A percentile compares a stretch with the other conserved stretches of the same genome.
These are phyloP conservation scores for Verticillium isaacii DNA, from an alignment of 2,329 filamentous ascomycete species.

Conservation along the genomic window DNA sequence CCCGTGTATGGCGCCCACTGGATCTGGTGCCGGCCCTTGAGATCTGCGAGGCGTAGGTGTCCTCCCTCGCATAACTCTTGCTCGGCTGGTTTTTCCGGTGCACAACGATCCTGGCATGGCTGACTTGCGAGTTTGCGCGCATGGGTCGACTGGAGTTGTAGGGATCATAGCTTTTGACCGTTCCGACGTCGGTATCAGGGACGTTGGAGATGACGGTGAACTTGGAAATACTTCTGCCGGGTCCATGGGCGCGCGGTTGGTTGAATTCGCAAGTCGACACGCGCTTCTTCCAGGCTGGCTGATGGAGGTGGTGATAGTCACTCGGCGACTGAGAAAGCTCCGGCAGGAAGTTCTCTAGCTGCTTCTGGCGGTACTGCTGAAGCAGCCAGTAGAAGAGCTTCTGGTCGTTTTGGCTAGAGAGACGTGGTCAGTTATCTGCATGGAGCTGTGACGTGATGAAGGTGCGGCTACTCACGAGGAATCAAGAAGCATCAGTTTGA, in stretches of 20 bases:
- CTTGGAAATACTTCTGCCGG: slow-evolving; percentile 50
- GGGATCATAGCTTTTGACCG: slow-evolving; percentile 71
- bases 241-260: slow-evolving; percentile 37
- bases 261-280: slow-evolving; percentile 59
- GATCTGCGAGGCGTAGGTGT: slow-evolving; percentile 20
- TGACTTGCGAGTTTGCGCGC: slow-evolving; percentile 40
- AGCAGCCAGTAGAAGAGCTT: slow-evolving; percentile 90
- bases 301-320: slow-evolving; percentile 79
- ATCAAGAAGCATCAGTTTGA: slow-evolving; percentile 60
- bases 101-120: slow-evolving; percentile 64
- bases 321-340: slow-evolving; percentile 80
- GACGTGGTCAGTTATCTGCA: neutral
- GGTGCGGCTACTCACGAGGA: slow-evolving; percentile 7
- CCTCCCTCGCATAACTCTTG: slow-evolving; percentile 15
- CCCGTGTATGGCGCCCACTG: slow-evolving; percentile 15
- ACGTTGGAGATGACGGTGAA: slow-evolving; percentile 64
- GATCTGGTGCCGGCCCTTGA: slow-evolving; percentile 30
- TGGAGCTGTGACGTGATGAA: too few relatives aligned
- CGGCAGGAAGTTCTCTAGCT: slow-evolving; percentile 81
- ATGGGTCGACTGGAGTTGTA: slow-evolving; percentile 63
- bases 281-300: slow-evolving; percentile 52
- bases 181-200: slow-evolving; percentile 45
- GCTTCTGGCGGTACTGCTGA: slow-evolving; percentile 73
- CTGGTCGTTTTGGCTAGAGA: slow-evolving; percentile 73
- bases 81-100: slow-evolving; percentile 45